Conservation (phyloP, 2,329 filamentous ascomycete species). For the Aspergillus ochraceoroseus region DNA sequence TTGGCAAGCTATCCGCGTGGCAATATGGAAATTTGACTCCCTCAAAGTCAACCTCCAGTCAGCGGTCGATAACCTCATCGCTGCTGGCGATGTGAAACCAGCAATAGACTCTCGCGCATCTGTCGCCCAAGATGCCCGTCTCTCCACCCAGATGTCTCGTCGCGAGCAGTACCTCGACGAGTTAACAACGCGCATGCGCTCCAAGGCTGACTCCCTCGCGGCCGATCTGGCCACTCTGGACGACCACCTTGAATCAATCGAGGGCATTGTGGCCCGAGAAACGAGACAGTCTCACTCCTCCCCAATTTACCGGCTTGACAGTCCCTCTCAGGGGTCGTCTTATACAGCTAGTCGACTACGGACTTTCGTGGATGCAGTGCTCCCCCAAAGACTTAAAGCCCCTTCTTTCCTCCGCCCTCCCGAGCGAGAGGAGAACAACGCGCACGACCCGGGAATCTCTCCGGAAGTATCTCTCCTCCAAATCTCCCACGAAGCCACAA, state of each 20-base stretch:
- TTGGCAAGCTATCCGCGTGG: conserved; percentile 30
- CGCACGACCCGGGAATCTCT: not conserved
- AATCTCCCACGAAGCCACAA: conserved; percentile 25
- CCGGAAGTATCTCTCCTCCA: conserved; percentile 11
- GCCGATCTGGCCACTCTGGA: conserved; percentile 31
- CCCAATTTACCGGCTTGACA: not conserved
- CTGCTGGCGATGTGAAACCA: conserved; percentile 16
- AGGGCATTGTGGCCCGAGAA: conserved; percentile 28
- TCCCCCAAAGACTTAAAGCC: conserved; percentile 6
- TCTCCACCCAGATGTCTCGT: conserved; percentile 30
- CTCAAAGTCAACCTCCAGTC: conserved; percentile 36
- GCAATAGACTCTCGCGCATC: conserved; percentile 1
- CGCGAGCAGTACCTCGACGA: conserved; percentile 34
- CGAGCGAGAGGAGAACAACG: not conserved
- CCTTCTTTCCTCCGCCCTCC: conserved; percentile 9
- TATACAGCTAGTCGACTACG: conserved; percentile 2
- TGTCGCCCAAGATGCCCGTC: conserved; percentile 26
- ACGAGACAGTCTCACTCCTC: conserved; percentile 4
- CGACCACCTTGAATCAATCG: conserved; percentile 35
- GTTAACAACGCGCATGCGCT: conserved; percentile 30
- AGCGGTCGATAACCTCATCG: conserved; percentile 33
- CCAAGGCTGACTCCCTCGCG: conserved; percentile 30
- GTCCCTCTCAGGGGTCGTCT: not conserved
- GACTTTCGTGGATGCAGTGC: conserved; percentile 8
- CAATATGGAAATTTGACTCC: conserved; percentile 34